These are phyloP conservation scores for Themeda triandra DNA, from an alignment of 176 grass and related monocot species.

Conservation along the genomic window DNA sequence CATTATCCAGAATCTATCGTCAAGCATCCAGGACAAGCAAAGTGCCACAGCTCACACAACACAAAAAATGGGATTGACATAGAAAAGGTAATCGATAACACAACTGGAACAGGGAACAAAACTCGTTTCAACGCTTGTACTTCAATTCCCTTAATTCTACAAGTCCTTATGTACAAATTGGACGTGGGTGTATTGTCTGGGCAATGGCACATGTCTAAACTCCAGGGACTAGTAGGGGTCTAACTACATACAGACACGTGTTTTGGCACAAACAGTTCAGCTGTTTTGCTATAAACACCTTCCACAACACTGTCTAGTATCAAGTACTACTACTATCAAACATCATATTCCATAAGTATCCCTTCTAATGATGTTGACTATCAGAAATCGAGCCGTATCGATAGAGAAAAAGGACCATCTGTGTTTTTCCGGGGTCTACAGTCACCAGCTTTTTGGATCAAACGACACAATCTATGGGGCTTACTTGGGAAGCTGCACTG, in stretches of 20 bases:
- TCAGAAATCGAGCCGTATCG: background rate
- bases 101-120: background rate
- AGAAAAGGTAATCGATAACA: background rate
- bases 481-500: conserved; percentile 12
- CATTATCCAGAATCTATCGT: background rate
- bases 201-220: too few species aligned
- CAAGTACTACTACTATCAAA: background rate
- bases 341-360: background rate
- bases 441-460: conserved; percentile 2
- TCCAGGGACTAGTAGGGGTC: too few species aligned
- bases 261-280: too few species aligned
- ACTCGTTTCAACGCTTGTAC: background rate
- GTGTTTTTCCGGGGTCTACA: background rate
- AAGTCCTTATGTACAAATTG: too few species aligned
- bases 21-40: conserved; percentile 12
- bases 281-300: too few species aligned
- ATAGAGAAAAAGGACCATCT: background rate
- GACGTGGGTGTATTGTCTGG: too few species aligned
- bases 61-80: background rate
- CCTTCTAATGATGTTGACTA: background rate
- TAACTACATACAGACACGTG: too few species aligned
- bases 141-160: too few species aligned
- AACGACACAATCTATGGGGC: conserved; percentile 23
- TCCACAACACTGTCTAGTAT: background rate
- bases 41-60: background rate